Evolutionary conservation across 306 rosid genomes (phyloP).

Genomic region (Inga leiocalycina): DNA sequence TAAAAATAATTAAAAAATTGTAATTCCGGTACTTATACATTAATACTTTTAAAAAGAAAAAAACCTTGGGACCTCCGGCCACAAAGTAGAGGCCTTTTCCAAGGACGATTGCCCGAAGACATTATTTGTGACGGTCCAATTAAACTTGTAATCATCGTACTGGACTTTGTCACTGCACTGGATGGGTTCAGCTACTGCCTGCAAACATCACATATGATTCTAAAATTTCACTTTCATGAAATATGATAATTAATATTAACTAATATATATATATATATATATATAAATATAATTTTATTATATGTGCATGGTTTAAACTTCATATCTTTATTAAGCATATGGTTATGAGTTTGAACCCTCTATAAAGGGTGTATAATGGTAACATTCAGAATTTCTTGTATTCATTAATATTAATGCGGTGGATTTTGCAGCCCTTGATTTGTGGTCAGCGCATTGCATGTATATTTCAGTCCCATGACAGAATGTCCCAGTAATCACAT

Average conservation of each 20-base stretch:
- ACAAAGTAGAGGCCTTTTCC: conserved; percentile 48
- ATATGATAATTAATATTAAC: no score
- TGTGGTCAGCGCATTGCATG: conserved; percentile 44
- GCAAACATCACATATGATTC: not conserved
- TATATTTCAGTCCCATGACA: conserved; percentile 53
- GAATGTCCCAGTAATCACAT: conserved; percentile 52
- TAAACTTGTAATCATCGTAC: conserved; percentile 50
- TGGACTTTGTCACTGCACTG: conserved; percentile 46
- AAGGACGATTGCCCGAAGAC: conserved; percentile 46
- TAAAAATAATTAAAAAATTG: no score
- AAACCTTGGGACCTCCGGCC: conserved; percentile 63
- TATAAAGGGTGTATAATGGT: not conserved
- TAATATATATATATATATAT: no score
- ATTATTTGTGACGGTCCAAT: conserved; percentile 61
- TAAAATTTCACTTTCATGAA: not conserved
- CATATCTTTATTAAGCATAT: not conserved
- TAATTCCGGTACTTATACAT: no score
- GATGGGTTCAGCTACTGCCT: conserved; percentile 55
- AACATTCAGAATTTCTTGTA: conserved; percentile 53
- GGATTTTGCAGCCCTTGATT: conserved; percentile 47
- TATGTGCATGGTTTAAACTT: not conserved
- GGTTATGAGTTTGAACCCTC: no score
- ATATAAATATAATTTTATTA: no score
- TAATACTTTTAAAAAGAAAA: not conserved
- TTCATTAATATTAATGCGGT: conserved; percentile 60